These are phyloP conservation scores for Pseudogymnoascus destructans DNA, from an alignment of 2,329 filamentous ascomycete genomes.

Conservation along the genomic window DNA sequence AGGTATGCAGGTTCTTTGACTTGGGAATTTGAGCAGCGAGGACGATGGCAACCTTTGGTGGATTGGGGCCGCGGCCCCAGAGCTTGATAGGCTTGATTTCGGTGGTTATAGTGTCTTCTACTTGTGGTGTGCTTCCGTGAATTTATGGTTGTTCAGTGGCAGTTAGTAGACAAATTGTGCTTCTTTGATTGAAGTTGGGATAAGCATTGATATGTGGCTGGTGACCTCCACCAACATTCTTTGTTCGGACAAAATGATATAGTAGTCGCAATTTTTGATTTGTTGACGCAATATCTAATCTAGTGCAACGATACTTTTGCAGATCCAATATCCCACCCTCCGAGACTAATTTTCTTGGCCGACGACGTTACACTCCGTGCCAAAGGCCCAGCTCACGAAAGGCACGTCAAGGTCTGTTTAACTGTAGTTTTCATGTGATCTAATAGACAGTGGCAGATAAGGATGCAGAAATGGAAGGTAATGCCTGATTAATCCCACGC, in stretches of 20 bases:
- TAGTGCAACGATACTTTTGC: not conserved
- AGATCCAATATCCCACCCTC: not conserved
- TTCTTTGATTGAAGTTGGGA: not conserved
- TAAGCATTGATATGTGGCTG: not conserved
- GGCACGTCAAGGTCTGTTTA: not conserved
- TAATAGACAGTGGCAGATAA: not conserved
- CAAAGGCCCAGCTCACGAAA: not conserved
- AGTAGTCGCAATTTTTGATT: not conserved
- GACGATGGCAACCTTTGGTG: constrained; percentile 17
- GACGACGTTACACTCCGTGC: not conserved
- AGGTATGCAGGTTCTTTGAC: constrained; percentile 29
- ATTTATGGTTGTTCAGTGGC: not conserved
- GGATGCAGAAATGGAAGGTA: not conserved
- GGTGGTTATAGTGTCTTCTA: not conserved
- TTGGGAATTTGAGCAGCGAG: constrained; percentile 20
- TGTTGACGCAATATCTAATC: not conserved
- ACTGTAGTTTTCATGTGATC: not conserved
- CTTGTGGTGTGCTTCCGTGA: not conserved
- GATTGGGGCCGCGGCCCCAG: not conserved
- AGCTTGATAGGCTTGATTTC: not conserved
- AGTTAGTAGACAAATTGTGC: not conserved
- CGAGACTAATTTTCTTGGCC: not conserved
- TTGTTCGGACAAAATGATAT: not conserved
- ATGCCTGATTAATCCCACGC: not conserved
- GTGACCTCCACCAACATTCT: not conserved